phyloP scores from a whole-genome alignment of 202 grass and related monocot genomes.

The Carex arenaria region DNA sequence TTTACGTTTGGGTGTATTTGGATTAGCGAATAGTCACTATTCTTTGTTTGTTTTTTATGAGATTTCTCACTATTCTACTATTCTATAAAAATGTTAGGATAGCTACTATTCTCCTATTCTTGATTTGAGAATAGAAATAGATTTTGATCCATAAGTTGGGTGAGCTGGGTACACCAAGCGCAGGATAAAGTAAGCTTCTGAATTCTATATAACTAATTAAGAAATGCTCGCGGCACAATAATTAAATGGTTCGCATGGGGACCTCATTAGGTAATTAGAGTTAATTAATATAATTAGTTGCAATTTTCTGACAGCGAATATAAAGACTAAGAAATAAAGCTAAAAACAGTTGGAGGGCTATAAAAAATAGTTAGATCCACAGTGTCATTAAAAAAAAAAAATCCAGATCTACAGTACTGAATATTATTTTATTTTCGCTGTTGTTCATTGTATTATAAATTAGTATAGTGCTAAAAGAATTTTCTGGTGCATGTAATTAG shows the following conservation, averaged over 20 bases:
- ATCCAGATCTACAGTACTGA: background rate
- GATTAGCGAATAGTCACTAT: no score
- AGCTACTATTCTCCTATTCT: no score
- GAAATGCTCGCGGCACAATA: background rate
- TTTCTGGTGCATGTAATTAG: background rate
- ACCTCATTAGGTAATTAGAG: background rate
- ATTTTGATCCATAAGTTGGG: no score
- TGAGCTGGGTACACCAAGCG: background rate
- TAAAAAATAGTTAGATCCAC: background rate
- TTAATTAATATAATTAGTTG: background rate
- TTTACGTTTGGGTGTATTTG: no score
- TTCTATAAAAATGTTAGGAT: no score
- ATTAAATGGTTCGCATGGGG: constrained; percentile 4
- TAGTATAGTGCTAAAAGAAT: background rate
- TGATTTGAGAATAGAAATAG: no score
- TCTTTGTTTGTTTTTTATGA: no score
- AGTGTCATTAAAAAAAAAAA: background rate
- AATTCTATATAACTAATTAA: background rate
- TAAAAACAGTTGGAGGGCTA: background rate
- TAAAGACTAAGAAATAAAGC: background rate
- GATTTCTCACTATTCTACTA: no score
- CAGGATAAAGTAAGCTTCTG: background rate
- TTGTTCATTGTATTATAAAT: background rate
- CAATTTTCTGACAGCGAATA: background rate
- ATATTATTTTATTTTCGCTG: background rate